These are phyloP conservation scores for Ophiocordyceps unilateralis DNA, from an alignment of 2,329 filamentous ascomycete genomes.

Conservation along the genomic window DNA sequence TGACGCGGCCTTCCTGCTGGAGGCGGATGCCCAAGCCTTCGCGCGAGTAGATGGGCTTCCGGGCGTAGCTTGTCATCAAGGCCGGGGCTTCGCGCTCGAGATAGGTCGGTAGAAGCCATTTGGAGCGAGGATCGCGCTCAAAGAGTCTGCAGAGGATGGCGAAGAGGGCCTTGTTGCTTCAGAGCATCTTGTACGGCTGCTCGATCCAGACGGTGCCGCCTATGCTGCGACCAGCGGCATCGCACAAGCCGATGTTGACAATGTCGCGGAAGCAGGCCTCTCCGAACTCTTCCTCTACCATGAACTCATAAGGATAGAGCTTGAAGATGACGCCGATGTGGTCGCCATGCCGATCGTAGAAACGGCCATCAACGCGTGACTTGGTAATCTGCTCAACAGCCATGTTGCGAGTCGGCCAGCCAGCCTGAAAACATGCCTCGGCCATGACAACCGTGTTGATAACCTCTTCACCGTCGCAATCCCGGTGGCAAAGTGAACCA, in stretches of 20 bases:
- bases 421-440: constrained; percentile 1
- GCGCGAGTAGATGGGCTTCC: constrained; percentile 2
- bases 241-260: too few species aligned
- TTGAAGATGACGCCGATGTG: constrained; percentile 3
- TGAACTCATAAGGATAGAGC: constrained; percentile 1
- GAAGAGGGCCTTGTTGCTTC: constrained; percentile 3
- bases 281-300: neutral
- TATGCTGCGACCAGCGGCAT: too few species aligned
- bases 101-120: constrained; percentile 2
- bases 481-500: constrained; percentile 1
- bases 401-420: constrained; percentile 1
- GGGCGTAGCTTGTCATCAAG: constrained; percentile 1
- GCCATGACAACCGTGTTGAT: neutral
- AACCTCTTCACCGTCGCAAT: neutral
- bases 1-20: neutral
- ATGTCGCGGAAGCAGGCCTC: constrained; percentile 1
- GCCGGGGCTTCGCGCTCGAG: constrained; percentile 1
- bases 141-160: constrained; percentile 2
- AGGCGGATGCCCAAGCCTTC: constrained; percentile 1
- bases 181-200: constrained; percentile 3
- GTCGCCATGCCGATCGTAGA: constrained; percentile 1
- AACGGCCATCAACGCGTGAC: neutral
- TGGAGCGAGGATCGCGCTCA: constrained; percentile 1
- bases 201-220: constrained; percentile 3
- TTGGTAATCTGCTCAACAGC: neutral